phyloP scores from a whole-genome alignment of 306 rosid species.

The Rosa multiflora region DNA sequence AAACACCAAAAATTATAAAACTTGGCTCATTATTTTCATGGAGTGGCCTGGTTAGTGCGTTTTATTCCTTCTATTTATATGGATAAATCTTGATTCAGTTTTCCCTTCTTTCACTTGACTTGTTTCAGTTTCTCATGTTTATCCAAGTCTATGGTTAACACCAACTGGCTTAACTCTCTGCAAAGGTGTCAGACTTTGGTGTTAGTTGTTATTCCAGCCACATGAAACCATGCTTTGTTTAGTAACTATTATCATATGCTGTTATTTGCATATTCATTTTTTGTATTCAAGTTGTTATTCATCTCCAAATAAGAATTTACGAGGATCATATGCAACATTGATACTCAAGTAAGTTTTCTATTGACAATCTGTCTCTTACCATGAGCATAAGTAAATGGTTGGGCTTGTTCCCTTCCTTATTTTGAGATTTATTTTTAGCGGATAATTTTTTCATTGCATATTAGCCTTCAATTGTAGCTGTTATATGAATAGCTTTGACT shows the following conservation, averaged over 20 bases:
- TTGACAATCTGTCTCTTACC: neutral
- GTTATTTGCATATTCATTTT: slow-evolving; percentile 70
- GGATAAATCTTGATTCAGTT: neutral
- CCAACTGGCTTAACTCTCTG: neutral
- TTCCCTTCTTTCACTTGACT: neutral
- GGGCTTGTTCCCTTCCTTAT: neutral
- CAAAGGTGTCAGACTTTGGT: neutral
- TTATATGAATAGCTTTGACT: neutral
- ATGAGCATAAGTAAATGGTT: neutral
- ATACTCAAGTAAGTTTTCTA: slow-evolving; percentile 74
- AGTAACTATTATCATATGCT: too few relatives aligned
- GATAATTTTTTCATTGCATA: neutral
- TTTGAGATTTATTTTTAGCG: neutral
- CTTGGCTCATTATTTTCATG: neutral
- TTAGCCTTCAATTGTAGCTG: neutral
- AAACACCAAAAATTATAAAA: neutral
- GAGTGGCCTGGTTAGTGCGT: neutral
- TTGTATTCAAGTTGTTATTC: slow-evolving; percentile 73
- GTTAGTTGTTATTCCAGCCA: neutral
- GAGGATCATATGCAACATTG: slow-evolving; percentile 73
- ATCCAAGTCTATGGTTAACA: neutral
- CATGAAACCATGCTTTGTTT: slow-evolving; percentile 10
- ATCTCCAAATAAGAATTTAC: slow-evolving; percentile 77
- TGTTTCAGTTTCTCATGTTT: neutral
- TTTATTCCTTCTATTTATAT: neutral